A percentile compares a stretch with the other conserved stretches of the same genome.
Evolutionary conservation across 306 rosid species (phyloP).

Genomic region (Nissolia schottii): DNA sequence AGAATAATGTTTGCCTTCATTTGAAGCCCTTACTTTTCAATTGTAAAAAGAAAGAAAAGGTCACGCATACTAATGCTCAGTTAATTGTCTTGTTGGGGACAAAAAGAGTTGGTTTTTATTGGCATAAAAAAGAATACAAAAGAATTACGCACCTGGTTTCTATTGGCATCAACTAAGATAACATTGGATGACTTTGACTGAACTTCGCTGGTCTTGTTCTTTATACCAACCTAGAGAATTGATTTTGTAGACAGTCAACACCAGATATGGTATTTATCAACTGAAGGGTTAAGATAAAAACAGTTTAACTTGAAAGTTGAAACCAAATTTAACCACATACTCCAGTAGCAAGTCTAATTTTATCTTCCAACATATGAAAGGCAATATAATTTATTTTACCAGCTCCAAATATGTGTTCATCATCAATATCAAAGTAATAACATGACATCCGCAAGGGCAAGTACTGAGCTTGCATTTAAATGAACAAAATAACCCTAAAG

Average conservation of each 20-base stretch:
- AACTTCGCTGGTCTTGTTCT: constrained; percentile 71
- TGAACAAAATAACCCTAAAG: constrained; percentile 1
- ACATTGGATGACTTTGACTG: constrained; percentile 69
- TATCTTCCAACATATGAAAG: constrained; percentile 14
- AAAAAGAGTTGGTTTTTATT: constrained; percentile 6
- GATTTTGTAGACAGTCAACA: constrained; percentile 18
- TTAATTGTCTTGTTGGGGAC: not conserved
- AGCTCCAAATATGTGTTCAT: constrained; percentile 3
- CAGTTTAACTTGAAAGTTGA: constrained; percentile 6
- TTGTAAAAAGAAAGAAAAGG: not conserved
- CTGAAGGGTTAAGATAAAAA: constrained; percentile 1
- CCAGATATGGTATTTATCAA: constrained; percentile 12
- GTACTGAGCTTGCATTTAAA: not conserved
- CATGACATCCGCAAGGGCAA: not conserved
- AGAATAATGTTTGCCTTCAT: constrained; percentile 17
- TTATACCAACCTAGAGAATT: constrained; percentile 74
- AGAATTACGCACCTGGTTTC: constrained; percentile 69
- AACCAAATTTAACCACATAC: constrained; percentile 3
- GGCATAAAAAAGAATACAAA: constrained; percentile 19
- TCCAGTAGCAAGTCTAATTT: constrained; percentile 11
- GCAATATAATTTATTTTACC: not conserved
- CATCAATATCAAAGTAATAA: not conserved
- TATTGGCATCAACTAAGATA: constrained; percentile 72
- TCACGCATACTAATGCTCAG: not conserved
- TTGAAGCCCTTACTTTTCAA: constrained; percentile 5